These are phyloP conservation scores for Geoglossum glabrum DNA, from an alignment of 495 filamentous ascomycete species.

Conservation along the genomic window DNA sequence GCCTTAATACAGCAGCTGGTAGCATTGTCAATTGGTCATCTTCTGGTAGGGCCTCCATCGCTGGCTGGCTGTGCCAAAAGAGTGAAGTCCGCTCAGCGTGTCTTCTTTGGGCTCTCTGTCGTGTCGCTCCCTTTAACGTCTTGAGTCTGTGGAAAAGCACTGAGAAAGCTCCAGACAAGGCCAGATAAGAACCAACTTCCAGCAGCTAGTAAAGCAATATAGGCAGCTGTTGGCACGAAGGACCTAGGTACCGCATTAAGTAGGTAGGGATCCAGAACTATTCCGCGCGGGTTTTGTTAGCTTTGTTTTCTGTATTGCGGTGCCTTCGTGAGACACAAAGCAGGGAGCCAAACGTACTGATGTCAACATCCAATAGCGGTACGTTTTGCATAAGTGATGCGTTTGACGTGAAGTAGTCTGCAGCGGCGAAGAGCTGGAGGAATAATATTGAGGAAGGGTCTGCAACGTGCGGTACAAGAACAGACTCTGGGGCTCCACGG, in stretches of 20 bases:
- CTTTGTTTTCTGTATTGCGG: neutral
- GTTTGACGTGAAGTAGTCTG: constrained; percentile 67
- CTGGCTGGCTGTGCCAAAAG: neutral
- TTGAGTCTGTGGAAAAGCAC: neutral
- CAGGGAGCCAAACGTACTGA: constrained; percentile 27
- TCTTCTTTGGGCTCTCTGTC: neutral
- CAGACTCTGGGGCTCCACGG: neutral
- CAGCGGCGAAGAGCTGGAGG: constrained; percentile 52
- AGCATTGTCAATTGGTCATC: neutral
- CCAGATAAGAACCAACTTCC: constrained; percentile 19
- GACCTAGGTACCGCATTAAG: constrained; percentile 22
- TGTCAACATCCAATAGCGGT: constrained; percentile 56
- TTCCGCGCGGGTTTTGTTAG: neutral
- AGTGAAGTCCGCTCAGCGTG: neutral
- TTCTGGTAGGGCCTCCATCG: neutral
- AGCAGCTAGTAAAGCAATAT: constrained; percentile 17
- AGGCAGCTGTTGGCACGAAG: constrained; percentile 18
- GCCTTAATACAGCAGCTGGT: neutral
- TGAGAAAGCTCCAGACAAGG: constrained; percentile 5
- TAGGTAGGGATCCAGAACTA: constrained; percentile 65
- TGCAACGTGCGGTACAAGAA: neutral
- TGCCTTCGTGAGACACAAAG: neutral
- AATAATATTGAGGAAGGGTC: constrained; percentile 41
- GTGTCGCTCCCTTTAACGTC: neutral
- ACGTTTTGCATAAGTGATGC: constrained; percentile 53